Evolutionary conservation across 441 rosid species (phyloP).

Genomic region (Pelargonium cotyledonis): DNA sequence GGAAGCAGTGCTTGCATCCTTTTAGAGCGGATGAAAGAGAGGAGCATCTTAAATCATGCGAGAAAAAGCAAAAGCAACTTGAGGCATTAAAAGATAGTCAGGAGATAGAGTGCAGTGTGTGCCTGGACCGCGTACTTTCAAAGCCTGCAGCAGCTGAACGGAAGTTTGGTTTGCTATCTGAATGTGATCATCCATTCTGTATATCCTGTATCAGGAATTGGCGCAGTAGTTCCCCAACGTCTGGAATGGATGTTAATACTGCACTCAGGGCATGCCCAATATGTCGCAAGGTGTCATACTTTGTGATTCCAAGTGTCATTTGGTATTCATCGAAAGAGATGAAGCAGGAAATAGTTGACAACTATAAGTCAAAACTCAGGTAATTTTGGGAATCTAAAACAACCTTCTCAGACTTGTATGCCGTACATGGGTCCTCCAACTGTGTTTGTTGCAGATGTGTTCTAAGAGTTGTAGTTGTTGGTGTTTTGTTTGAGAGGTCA

Average conservation of each 20-base stretch:
- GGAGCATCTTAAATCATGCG: constrained; percentile 65
- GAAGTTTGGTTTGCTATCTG: constrained; percentile 85
- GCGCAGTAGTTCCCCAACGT: constrained; percentile 84
- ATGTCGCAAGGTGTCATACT: constrained; percentile 87
- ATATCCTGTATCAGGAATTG: constrained; percentile 92
- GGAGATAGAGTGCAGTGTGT: constrained; percentile 64
- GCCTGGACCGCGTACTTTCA: constrained; percentile 77
- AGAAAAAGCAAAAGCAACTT: constrained; percentile 57
- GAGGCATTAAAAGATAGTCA: constrained; percentile 53
- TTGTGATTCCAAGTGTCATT: constrained; percentile 76
- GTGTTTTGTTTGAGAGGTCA: background rate
- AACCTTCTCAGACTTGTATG: constrained; percentile 1
- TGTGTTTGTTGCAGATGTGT: background rate
- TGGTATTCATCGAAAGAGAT: constrained; percentile 86
- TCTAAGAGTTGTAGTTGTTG: background rate
- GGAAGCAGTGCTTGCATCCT: constrained; percentile 84
- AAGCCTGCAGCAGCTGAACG: constrained; percentile 82
- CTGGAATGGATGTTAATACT: constrained; percentile 84
- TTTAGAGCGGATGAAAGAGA: constrained; percentile 74
- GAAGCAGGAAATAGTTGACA: constrained; percentile 71
- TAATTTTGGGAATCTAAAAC: constrained; percentile 19
- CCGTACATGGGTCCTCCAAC: background rate
- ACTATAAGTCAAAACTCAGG: constrained; percentile 85
- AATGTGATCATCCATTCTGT: constrained; percentile 98
- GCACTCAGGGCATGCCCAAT: constrained; percentile 84